Base-by-base conservation (phyloP, 192 early-diverging fungal species). In the Coemansia sp. region DNA sequence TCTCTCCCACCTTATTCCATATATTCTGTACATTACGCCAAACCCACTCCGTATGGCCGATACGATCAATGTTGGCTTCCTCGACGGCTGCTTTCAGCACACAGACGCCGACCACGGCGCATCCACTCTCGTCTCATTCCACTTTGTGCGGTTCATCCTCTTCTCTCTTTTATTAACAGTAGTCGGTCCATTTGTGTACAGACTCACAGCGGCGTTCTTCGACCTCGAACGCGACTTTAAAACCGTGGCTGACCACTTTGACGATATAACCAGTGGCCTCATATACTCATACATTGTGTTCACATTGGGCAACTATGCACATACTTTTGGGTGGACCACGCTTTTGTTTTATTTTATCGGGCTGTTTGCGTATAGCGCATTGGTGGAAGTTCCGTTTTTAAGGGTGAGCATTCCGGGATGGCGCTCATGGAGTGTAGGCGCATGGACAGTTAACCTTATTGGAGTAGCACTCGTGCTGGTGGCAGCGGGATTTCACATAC, bases 251-350 rank as follows among this genome's bases (percentile, higher is more conserved):
- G 82, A 88, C 32, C 87, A 89, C 58, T 90, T 84, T 64, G 86
- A 86, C 59, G 89, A 92, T 65, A 19, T 86, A 2, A 71, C 88
- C 11, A 64, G 75, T 16, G 83, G 82, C 0, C 68, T 88, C 11
- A 69, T 84, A 2, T 92, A 90, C 71, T 71, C 84, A 9, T 79
- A 84, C 37, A 73, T 92, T 19, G 68, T 92, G 4, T 92, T 92
- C 66, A 85, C 88, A 32, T 83, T 92, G 79, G 90, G 90, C 45
- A 88, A 88, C 71, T 92, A 92, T 66, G 73, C 89, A 16, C 74
- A 81, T 47, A 87, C 87, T 16, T 82, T 90, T 47, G 74, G 77
- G 73, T 87, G 86, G 73, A 73, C 72, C 16, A 70, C 66, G 0
- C 51, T 66, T 27, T 62, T 75, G 43, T 70, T 68, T 47, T 86